These are phyloP conservation scores for Cystobasidium sp. DNA, from an alignment of 1,284 basidiomycete species.

Conservation along the genomic window DNA sequence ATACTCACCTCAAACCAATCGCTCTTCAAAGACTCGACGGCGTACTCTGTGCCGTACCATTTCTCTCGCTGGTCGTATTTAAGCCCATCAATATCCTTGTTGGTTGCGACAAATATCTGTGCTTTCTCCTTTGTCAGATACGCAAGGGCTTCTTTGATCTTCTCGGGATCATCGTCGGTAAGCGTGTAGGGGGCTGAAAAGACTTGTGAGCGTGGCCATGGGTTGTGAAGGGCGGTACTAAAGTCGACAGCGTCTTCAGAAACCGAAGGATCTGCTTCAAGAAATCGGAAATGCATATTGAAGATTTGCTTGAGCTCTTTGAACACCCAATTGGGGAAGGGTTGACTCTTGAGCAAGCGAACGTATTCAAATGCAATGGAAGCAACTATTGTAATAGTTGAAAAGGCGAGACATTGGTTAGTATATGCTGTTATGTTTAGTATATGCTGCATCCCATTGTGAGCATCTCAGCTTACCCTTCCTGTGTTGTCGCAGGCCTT, in stretches of 20 bases:
- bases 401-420: neutral
- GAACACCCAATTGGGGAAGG: conserved; percentile 74
- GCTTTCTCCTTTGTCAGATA: conserved; percentile 66
- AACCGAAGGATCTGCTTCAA: conserved; percentile 71
- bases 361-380: conserved; percentile 80
- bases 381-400: neutral
- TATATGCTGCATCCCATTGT: neutral
- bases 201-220: conserved; percentile 74
- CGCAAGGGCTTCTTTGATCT: conserved; percentile 69
- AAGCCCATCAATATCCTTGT: conserved; percentile 62
- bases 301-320: conserved; percentile 76
- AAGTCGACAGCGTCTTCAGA: conserved; percentile 80
- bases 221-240: conserved; percentile 74
- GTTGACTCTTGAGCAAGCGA: conserved; percentile 70
- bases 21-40: conserved; percentile 67
- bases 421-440: neutral
- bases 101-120: conserved; percentile 75
- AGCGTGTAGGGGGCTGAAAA: conserved; percentile 74
- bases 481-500: conserved; percentile 73
- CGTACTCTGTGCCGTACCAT: conserved; percentile 80
- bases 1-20: conserved; percentile 62
- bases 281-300: conserved; percentile 79
- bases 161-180: conserved; percentile 74
- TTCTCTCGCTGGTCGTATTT: conserved; percentile 75
- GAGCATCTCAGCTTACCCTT: neutral